Conservation (phyloP, 2,329 filamentous ascomycete genomes). For the Fusarium sarcochroum region DNA sequence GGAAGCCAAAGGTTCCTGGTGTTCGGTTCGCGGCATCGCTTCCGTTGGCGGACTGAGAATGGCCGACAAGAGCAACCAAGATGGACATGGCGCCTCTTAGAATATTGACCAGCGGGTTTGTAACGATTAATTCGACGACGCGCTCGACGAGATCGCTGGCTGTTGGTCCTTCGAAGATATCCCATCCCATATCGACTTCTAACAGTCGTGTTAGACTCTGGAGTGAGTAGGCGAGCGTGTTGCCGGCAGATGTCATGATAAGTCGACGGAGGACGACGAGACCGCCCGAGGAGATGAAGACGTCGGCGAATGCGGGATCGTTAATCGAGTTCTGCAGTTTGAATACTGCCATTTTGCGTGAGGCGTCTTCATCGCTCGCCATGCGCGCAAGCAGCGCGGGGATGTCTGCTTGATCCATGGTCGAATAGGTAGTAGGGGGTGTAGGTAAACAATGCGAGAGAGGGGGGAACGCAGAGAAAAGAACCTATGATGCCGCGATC, state of each 20-base stretch:
- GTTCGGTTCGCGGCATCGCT: constrained; percentile 53
- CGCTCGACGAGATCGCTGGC: constrained; percentile 77
- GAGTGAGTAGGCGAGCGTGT: constrained; percentile 94
- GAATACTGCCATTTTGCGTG: constrained; percentile 98
- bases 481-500: constrained; percentile 30
- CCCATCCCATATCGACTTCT: constrained; percentile 98
- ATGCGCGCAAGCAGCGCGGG: constrained; percentile 75
- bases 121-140: constrained; percentile 93
- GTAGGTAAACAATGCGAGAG: constrained; percentile 13
- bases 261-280: constrained; percentile 84
- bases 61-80: constrained; percentile 90
- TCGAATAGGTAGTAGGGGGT: constrained; percentile 12
- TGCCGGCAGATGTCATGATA: constrained; percentile 87
- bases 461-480: constrained; percentile 3
- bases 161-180: constrained; percentile 77
- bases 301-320: constrained; percentile 95
- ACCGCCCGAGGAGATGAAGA: constrained; percentile 93
- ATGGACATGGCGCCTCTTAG: constrained; percentile 97
- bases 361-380: constrained; percentile 84
- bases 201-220: constrained; percentile 89
- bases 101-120: constrained; percentile 96
- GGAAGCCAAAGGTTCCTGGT: constrained; percentile 84
- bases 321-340: constrained; percentile 96
- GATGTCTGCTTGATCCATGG: constrained; percentile 76
- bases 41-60: constrained; percentile 74